Evolutionary conservation across 2,329 filamentous ascomycete species (phyloP).

Genomic region (Elsinoe australis): DNA sequence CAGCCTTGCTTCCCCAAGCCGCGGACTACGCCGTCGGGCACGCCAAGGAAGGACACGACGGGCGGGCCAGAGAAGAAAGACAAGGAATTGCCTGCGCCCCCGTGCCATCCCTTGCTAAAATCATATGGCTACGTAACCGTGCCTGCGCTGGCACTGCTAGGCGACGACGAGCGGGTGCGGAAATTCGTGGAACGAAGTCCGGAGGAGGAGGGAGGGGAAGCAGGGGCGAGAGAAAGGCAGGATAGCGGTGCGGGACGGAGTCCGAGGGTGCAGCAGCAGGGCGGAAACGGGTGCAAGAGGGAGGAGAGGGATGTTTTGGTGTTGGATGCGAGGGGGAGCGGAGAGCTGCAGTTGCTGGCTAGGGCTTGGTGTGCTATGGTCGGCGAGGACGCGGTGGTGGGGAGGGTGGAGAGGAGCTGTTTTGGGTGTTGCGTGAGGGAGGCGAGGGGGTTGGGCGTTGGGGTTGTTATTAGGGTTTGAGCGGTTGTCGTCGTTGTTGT

Average conservation of each 20-base stretch:
- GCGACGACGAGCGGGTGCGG: conserved; percentile 4
- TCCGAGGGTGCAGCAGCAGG: not conserved
- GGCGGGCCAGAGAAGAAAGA: conserved; percentile 20
- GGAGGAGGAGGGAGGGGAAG: not conserved
- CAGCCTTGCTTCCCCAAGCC: conserved; percentile 41
- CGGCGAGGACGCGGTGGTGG: conserved; percentile 67
- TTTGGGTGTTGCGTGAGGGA: conserved; percentile 67
- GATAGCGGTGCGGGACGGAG: conserved; percentile 12
- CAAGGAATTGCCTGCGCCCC: conserved; percentile 26
- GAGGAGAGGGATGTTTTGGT: conserved; percentile 29
- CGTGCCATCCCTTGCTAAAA: conserved; percentile 35
- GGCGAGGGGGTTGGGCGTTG: conserved; percentile 62
- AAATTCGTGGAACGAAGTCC: conserved; percentile 17
- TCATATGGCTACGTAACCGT: conserved; percentile 33
- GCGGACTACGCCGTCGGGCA: conserved; percentile 30
- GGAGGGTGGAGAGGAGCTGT: conserved; percentile 59
- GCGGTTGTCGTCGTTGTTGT: no score
- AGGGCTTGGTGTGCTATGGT: conserved; percentile 65
- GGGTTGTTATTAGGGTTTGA: conserved; percentile 49
- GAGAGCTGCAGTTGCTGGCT: conserved; percentile 61
- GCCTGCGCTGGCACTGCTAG: conserved; percentile 27
- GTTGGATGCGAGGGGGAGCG: conserved; percentile 49
- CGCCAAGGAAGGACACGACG: conserved; percentile 6
- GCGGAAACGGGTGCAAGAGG: conserved; percentile 1
- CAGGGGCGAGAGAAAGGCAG: not conserved